Evolutionary conservation across 2,329 filamentous ascomycete genomes (phyloP), one percentile per base, ranked within the genome.

Genomic region (Aspergillus sp.): DNA sequence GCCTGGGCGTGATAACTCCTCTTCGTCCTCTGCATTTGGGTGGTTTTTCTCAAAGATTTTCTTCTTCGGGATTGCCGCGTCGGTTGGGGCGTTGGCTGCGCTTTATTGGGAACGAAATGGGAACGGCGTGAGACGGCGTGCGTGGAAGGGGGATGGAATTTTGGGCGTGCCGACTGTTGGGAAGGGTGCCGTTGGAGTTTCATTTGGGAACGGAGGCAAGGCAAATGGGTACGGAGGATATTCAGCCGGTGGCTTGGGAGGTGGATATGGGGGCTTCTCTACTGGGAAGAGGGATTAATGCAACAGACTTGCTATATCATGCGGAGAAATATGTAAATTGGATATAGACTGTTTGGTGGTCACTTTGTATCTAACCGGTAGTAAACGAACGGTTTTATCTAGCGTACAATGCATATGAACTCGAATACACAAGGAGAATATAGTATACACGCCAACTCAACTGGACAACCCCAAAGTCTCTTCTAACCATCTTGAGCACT

Each of bases 151-250:
- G 66, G 82, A 61, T 80, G 83, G 83, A 58, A 76, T 65, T 30
- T 44, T 77, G 74, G 82, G 57, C 65, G 62, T 80, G 70, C 63
- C 80, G 76, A 11, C 73, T 73, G 49, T 66, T 3, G 67, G 66
- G 3, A 80, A 77, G 44, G 78, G 79, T 15, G 77, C 79, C 20
- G 73, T 81, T 49, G 83, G 81, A 53, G 70, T 85, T 50, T 78
- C 79, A 7, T 86, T 83, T 70, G 66, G 84, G 71, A 54, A 80
- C 81, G 62, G 82, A 76, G 72, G 80, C 42, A 70, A 81, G 58
- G 66, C 81, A 61, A 84, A 79, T 75, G 77, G 80, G 53, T 84
- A 86, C 72, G 83, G 83, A 43, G 80, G 80, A 49, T 84, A 85
- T 62, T 68, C 77, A 62, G 67, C 71, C 55, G 68, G 67, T 17